A percentile compares a stretch with the other conserved stretches of the same genome.
Evolutionary conservation across 257 asterid species (phyloP).

Genomic region (Solanum microdontum): DNA sequence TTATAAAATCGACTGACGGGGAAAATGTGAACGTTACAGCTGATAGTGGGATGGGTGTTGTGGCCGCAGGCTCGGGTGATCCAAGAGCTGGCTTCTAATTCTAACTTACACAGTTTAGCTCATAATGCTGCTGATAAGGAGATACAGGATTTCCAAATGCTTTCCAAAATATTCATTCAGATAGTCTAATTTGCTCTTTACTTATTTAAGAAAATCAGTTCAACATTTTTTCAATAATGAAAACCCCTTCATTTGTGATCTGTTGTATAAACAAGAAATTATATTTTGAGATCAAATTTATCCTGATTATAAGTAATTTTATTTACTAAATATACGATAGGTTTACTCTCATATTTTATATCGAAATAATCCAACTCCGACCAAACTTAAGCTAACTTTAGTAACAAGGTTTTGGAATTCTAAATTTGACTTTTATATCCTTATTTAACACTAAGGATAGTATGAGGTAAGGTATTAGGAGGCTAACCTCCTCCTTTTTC

Average conservation of each 20-base stretch:
- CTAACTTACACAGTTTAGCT: neutral
- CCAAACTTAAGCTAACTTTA: neutral
- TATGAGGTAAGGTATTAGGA: neutral
- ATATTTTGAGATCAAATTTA: neutral
- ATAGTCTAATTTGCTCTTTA: neutral
- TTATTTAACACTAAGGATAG: no score
- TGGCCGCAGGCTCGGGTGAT: slow-evolving; percentile 78
- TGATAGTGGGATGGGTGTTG: slow-evolving; percentile 70
- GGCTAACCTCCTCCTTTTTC: neutral
- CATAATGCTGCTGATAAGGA: neutral
- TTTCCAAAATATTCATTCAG: neutral
- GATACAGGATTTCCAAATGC: neutral
- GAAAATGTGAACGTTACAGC: slow-evolving; percentile 9
- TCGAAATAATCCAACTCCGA: neutral
- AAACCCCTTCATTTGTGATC: neutral
- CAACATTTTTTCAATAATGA: neutral
- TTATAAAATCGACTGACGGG: neutral
- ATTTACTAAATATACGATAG: neutral
- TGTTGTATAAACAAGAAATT: neutral
- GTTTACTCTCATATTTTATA: neutral
- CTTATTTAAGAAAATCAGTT: neutral
- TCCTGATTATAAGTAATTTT: neutral
- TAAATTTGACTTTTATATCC: no score
- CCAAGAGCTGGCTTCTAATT: slow-evolving; percentile 70
- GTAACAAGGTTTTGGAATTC: neutral